Percentiles rank a stretch among this genome's conserved stretches.
Evolutionary conservation across 805 yeast species (phyloP).

Genomic region (Nakazawaea ambrosiae): DNA sequence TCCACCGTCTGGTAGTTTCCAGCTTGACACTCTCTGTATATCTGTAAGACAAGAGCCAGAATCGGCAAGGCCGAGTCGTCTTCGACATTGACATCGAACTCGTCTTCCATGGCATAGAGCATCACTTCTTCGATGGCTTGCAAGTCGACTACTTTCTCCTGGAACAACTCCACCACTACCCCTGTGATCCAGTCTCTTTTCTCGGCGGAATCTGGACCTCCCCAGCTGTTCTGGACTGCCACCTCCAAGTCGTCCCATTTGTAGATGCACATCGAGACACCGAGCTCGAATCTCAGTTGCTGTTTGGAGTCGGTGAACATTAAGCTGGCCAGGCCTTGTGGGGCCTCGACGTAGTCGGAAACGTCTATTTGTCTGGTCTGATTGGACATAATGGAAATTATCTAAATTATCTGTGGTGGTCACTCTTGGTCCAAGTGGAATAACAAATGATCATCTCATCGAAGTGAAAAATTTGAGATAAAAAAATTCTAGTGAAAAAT

Average conservation of each 20-base stretch:
- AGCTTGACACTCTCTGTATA: conserved; percentile 57
- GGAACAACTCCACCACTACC: conserved; percentile 71
- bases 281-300: conserved; percentile 85
- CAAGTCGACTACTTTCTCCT: conserved; percentile 61
- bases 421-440: too few relatives aligned
- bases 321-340: conserved; percentile 17
- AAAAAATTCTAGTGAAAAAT: too few relatives aligned
- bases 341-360: conserved; percentile 24
- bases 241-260: conserved; percentile 83
- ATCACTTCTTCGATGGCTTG: conserved; percentile 79
- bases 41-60: conserved; percentile 56
- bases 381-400: too few relatives aligned
- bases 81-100: conserved; percentile 82
- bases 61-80: conserved; percentile 80
- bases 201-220: conserved; percentile 85
- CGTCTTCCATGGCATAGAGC: conserved; percentile 88
- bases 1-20: conserved; percentile 52
- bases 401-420: too few relatives aligned
- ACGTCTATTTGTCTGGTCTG: conserved; percentile 17
- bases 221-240: conserved; percentile 93
- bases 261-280: conserved; percentile 86
- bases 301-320: conserved; percentile 46
- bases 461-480: too few relatives aligned
- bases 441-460: too few relatives aligned
- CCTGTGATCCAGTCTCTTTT: conserved; percentile 95